Evolutionary conservation across 176 grass and related monocot species (phyloP).

Genomic region (Rhynchospora tenuis): DNA sequence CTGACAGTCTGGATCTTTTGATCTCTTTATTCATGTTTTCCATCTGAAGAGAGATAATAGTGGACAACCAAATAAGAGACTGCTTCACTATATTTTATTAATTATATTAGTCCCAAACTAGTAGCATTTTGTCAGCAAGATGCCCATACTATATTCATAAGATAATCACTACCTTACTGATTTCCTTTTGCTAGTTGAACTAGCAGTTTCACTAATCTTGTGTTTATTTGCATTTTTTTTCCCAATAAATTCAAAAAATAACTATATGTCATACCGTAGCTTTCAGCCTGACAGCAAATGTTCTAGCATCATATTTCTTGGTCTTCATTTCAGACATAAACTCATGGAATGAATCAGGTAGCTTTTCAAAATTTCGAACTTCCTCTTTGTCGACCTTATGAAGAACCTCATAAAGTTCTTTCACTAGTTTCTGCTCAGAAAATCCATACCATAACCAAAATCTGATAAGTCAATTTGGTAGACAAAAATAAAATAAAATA

Average conservation of each 20-base stretch:
- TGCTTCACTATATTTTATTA: not conserved
- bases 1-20: constrained; percentile 68
- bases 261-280: constrained; percentile 54
- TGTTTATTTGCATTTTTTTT: constrained; percentile 34
- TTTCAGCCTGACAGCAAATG: constrained; percentile 70
- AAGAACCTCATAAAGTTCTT: constrained; percentile 78
- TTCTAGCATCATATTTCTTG: constrained; percentile 69
- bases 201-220: constrained; percentile 44
- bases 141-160: constrained; percentile 4
- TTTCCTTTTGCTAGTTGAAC: constrained; percentile 51
- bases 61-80: not conserved
- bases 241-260: not conserved
- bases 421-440: constrained; percentile 62
- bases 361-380: constrained; percentile 36
- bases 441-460: constrained; percentile 21
- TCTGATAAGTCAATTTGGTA: constrained; percentile 18
- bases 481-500: constrained; percentile 1
- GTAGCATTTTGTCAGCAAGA: constrained; percentile 21
- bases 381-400: constrained; percentile 70
- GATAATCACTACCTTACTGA: constrained; percentile 36
- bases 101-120: constrained; percentile 7
- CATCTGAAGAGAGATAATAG: constrained; percentile 53
- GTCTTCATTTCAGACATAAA: constrained; percentile 83
- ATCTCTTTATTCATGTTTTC: constrained; percentile 86
- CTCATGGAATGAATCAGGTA: constrained; percentile 81